Percentiles rank a stretch among this genome's conserved stretches.
Evolutionary conservation across 306 rosid genomes (phyloP).

Genomic region (Fragaria ananassa): DNA sequence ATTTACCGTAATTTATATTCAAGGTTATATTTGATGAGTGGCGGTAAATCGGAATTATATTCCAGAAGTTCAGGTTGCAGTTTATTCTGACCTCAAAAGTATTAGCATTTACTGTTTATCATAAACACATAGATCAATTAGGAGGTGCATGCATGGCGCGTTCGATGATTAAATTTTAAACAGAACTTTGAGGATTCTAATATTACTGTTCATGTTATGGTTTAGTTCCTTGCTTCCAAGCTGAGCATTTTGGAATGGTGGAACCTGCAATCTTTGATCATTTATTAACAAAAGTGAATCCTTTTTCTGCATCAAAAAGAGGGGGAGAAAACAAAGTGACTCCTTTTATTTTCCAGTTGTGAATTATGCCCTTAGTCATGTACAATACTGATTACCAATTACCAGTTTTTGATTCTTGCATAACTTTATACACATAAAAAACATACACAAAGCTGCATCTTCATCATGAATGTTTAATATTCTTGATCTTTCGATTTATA

Average conservation of each 20-base stretch:
- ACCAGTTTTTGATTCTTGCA: constrained; percentile 3
- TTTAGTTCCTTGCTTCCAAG: neutral
- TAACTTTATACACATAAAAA: constrained; percentile 11
- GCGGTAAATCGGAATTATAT: neutral
- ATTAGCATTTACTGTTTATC: neutral
- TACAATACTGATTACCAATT: constrained; percentile 7
- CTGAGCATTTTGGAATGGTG: neutral
- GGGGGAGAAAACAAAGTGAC: neutral
- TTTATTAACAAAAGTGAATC: neutral
- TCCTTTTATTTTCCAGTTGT: constrained; percentile 6
- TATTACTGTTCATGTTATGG: neutral
- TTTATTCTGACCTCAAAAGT: neutral
- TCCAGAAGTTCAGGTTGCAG: neutral
- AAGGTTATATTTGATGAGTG: neutral
- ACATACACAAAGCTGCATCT: constrained; percentile 8
- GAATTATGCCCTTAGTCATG: constrained; percentile 10
- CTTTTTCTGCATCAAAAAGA: neutral
- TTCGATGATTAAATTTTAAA: neutral
- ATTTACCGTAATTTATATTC: too few relatives aligned
- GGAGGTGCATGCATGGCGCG: neutral
- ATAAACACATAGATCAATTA: neutral
- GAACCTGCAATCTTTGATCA: neutral
- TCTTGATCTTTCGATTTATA: neutral
- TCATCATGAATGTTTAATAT: neutral
- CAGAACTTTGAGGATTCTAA: neutral